A percentile compares a stretch with the other conserved stretches of the same genome.
Conservation (phyloP, 176 grass and related monocot genomes). For the Musa beccarii region DNA sequence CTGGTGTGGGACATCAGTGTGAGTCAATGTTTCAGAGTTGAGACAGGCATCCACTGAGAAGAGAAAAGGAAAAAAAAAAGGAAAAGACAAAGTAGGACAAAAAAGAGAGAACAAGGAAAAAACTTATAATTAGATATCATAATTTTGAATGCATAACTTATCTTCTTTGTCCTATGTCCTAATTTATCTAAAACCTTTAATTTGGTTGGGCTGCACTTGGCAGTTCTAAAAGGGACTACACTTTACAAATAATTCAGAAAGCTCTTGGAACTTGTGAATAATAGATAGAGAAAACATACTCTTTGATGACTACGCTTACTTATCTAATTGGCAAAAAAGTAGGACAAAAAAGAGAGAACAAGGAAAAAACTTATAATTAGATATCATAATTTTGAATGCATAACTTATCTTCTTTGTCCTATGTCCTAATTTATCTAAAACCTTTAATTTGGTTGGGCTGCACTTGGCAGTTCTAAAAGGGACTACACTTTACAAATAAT, state of each 20-base stretch:
- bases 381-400: neutral
- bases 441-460: neutral
- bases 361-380: no score
- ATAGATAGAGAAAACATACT: neutral
- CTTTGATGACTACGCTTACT: neutral
- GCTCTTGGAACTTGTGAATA: neutral
- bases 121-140: no score
- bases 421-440: neutral
- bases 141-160: neutral
- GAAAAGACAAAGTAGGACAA: neutral
- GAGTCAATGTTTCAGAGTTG: neutral
- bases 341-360: no score
- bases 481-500: neutral
- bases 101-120: no score
- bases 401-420: neutral
- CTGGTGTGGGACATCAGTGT: neutral
- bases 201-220: neutral
- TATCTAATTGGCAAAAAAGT: no score
- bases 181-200: neutral
- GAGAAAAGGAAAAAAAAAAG: neutral
- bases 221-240: no score
- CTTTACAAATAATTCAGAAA: neutral
- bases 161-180: neutral
- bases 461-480: neutral
- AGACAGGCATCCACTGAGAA: neutral